Evolutionary conservation across 2,329 filamentous ascomycete genomes (phyloP).

Genomic region (Botrytis fragariae): DNA sequence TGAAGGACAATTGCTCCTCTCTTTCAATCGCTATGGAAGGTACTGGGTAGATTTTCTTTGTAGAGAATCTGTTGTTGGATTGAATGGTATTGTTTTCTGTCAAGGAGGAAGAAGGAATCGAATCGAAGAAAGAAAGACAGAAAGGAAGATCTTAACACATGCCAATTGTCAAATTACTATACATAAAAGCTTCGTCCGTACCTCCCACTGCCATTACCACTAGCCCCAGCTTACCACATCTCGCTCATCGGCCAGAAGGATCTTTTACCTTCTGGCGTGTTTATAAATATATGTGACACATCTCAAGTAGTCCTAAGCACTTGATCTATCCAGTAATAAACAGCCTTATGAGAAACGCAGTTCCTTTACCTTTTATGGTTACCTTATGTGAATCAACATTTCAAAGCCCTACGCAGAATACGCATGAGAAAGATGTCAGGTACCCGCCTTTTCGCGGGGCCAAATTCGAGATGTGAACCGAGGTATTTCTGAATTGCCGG

Average conservation of each 20-base stretch:
- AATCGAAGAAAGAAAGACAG: neutral
- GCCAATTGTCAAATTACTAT: neutral
- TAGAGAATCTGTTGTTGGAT: neutral
- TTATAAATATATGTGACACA: neutral
- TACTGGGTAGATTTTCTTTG: neutral
- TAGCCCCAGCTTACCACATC: neutral
- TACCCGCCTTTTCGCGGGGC: conserved; percentile 6
- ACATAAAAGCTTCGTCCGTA: neutral
- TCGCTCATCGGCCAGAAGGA: conserved; percentile 5
- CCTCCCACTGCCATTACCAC: neutral
- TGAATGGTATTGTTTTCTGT: neutral
- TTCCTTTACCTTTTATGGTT: neutral
- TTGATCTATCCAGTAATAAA: neutral
- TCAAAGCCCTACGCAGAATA: neutral
- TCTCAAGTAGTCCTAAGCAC: neutral
- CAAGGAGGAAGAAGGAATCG: neutral
- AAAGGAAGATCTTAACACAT: conserved; percentile 1
- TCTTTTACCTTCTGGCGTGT: neutral
- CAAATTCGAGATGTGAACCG: neutral
- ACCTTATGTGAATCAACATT: neutral
- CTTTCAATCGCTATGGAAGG: neutral
- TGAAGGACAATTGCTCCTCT: neutral
- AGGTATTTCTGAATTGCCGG: neutral
- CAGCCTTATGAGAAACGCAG: neutral
- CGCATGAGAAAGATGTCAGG: neutral